phyloP scores from a whole-genome alignment of 2,329 filamentous ascomycete species.

The Calonectria naviculata region DNA sequence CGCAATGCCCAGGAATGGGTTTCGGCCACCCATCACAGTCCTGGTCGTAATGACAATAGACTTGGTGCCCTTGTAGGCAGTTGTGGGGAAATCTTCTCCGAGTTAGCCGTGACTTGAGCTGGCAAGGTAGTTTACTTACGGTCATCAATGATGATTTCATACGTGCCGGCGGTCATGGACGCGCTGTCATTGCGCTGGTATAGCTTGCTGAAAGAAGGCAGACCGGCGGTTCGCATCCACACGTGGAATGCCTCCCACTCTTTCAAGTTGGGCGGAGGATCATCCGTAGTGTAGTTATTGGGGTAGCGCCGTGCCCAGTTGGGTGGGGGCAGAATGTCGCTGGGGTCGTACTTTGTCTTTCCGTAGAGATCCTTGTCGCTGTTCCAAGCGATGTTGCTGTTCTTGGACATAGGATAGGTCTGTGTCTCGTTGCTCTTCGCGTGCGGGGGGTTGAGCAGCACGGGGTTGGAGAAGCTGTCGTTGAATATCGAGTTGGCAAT shows the following conservation, averaged over 20 bases:
- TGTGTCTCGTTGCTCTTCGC: slow-evolving; percentile 45
- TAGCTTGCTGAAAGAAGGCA: slow-evolving; percentile 95
- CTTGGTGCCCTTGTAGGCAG: slow-evolving; percentile 86
- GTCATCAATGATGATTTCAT: slow-evolving; percentile 80
- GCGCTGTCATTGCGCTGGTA: slow-evolving; percentile 82
- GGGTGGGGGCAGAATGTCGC: slow-evolving; percentile 81
- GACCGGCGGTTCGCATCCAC: slow-evolving; percentile 97
- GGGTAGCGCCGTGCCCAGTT: slow-evolving; percentile 84
- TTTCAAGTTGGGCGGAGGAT: slow-evolving; percentile 77
- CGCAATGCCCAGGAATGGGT: slow-evolving; percentile 95
- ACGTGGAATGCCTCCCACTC: slow-evolving; percentile 90
- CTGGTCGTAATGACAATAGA: slow-evolving; percentile 89
- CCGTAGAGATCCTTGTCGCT: slow-evolving; percentile 87
- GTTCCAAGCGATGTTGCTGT: slow-evolving; percentile 83
- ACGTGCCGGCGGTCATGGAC: slow-evolving; percentile 76
- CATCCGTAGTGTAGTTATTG: slow-evolving; percentile 72
- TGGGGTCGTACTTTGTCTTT: slow-evolving; percentile 70
- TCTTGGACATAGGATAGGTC: slow-evolving; percentile 81
- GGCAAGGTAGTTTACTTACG: slow-evolving; percentile 66
- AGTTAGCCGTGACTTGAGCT: slow-evolving; percentile 22
- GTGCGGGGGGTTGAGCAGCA: slow-evolving; percentile 63
- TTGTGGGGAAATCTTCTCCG: slow-evolving; percentile 81
- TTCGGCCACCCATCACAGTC: slow-evolving; percentile 93
- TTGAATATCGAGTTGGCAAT: slow-evolving; percentile 99
- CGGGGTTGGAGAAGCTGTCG: slow-evolving; percentile 81